Conservation (phyloP, 331 rosid genomes). For the Telfairia occidentalis region DNA sequence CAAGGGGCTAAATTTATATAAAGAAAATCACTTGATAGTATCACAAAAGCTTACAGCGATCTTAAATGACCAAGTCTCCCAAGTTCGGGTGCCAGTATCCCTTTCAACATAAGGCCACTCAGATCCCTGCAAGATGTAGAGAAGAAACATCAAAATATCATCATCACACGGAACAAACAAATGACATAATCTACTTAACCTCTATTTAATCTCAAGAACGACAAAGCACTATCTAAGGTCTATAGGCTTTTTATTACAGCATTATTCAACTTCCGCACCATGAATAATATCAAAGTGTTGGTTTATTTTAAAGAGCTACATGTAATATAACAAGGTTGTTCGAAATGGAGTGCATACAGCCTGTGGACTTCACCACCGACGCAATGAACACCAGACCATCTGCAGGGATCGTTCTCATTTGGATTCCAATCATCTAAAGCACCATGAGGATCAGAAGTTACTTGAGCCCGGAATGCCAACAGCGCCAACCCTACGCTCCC, state of each 20-base stretch:
- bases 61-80: constrained; percentile 51
- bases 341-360: constrained; percentile 41
- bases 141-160: constrained; percentile 7
- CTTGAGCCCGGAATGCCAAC: constrained; percentile 43
- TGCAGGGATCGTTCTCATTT: constrained; percentile 50
- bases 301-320: neutral
- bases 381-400: constrained; percentile 70
- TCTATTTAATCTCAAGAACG: neutral
- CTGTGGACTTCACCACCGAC: constrained; percentile 42
- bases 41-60: constrained; percentile 48
- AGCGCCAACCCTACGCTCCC: constrained; percentile 45
- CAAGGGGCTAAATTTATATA: neutral
- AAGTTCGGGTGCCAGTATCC: constrained; percentile 76
- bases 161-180: neutral
- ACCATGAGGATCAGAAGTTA: constrained; percentile 50
- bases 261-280: constrained; percentile 1
- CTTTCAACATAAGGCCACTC: constrained; percentile 55
- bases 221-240: neutral
- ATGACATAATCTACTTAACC: neutral
- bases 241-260: neutral
- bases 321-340: neutral
- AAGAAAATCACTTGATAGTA: neutral
- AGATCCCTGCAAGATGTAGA: constrained; percentile 44
- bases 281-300: neutral
- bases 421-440: constrained; percentile 63